Percentiles rank a stretch among this genome's conserved stretches.
Conservation (phyloP, 805 yeast species). For the Scheffersomyces amazonensis region DNA sequence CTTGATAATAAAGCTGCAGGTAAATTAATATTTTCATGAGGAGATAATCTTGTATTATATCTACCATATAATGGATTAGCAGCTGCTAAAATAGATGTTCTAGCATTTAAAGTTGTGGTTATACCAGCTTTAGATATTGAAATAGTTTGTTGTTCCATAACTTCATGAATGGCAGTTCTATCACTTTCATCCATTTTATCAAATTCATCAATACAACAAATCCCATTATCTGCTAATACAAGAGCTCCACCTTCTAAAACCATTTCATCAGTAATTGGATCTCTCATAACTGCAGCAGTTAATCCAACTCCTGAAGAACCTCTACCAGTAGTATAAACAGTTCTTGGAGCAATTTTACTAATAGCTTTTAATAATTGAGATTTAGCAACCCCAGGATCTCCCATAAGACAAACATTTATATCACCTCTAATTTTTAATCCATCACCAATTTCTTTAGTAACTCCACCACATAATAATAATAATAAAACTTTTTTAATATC, state of each 20-base stretch:
- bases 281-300: slow-evolving; percentile 98
- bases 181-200: slow-evolving; percentile 98
- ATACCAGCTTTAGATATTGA: slow-evolving; percentile 98
- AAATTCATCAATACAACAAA: slow-evolving; percentile 98
- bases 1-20: slow-evolving; percentile 96
- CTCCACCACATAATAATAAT: slow-evolving; percentile 88
- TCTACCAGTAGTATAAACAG: slow-evolving; percentile 96
- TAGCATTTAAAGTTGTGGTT: slow-evolving; percentile 91
- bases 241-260: slow-evolving; percentile 97
- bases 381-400: slow-evolving; percentile 99
- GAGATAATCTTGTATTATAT: slow-evolving; percentile 85
- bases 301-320: slow-evolving; percentile 99
- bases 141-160: slow-evolving; percentile 98
- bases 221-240: slow-evolving; percentile 95
- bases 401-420: slow-evolving; percentile 93
- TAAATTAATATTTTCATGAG: slow-evolving; percentile 90
- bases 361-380: slow-evolving; percentile 92
- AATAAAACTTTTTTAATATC: slow-evolving; percentile 92
- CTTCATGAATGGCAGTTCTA: slow-evolving; percentile 97
- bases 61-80: slow-evolving; percentile 98
- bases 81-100: slow-evolving; percentile 94
- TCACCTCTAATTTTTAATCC: slow-evolving; percentile 98
- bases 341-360: slow-evolving; percentile 90
- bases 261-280: slow-evolving; percentile 99
- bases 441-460: slow-evolving; percentile 89